Evolutionary conservation across 805 yeast genomes (phyloP), one percentile per base, ranked within the genome.

Genomic region (Cyberlindnera mrakii): DNA sequence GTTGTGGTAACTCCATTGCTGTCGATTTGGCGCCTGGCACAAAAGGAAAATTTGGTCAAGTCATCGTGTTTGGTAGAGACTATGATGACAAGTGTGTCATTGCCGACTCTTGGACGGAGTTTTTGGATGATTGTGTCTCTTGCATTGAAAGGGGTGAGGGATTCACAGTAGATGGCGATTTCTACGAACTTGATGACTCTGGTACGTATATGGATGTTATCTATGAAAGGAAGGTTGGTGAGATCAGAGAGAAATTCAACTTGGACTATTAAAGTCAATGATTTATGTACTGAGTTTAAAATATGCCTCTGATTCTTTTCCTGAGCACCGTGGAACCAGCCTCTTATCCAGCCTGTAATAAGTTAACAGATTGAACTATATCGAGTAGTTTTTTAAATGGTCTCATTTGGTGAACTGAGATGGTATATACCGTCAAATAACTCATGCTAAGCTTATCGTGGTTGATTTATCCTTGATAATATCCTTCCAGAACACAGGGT

Each of bases 41-140:
- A 7, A 66, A 66, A 23, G 96, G 96, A 35, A 72, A 69, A 45
- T 80, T 85, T 77, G 99, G 98, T 33, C 99, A 91, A 66, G 82
- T 93, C 17, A 91, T 91, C 48, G 59, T 89, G 43, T 91, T 86
- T 63, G 99, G 99, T 31, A 80, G 97, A 58, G 98, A 91, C 51
- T 91, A 81, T 59, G 97, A 93, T 66, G 78, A 85, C 33, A 93
- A 93, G 60, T 88, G 77, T 63, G 90, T 85, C 33, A 70, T 93
- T 43, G 95, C 97, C 15, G 77, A 80, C 40, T 84, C 82, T 43
- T 91, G 95, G 82, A 95, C 95, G 14, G 91, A 85, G 55, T 93
- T 93, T 61, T 65, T 91, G 17, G 35, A 30, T 18, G 35, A 20
- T 16, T 37, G 34, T 19, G 17, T 37, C 8, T 13, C 30, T 13